Conservation (phyloP, 169 alveolate species). For the Neospora caninum region DNA sequence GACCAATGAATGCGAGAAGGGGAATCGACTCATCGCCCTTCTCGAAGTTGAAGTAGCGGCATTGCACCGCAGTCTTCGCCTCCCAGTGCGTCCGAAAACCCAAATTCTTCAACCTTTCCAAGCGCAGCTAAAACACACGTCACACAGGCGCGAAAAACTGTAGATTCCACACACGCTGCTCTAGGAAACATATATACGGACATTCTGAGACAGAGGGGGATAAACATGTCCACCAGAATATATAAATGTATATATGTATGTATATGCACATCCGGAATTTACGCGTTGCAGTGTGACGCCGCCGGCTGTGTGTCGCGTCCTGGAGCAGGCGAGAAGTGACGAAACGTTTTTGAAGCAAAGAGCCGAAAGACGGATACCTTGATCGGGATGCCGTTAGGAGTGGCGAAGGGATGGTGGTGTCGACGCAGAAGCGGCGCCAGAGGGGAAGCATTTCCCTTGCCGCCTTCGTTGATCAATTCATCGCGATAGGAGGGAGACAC, state of each 20-base stretch:
- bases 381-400: conserved; percentile 90
- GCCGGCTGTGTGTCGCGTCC: too few species aligned
- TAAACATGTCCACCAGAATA: too few species aligned
- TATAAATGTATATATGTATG: too few species aligned
- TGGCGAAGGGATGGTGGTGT: conserved; percentile 87
- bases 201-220: not conserved
- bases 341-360: too few species aligned
- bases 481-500: conserved; percentile 90
- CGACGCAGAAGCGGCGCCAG: conserved; percentile 78
- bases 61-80: conserved; percentile 84
- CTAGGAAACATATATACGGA: not conserved
- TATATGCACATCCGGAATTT: not conserved
- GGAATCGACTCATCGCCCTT: conserved; percentile 83
- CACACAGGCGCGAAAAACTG: not conserved
- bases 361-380: conserved; percentile 49
- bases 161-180: not conserved
- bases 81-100: conserved; percentile 82
- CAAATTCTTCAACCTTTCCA: conserved; percentile 70
- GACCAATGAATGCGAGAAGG: conserved; percentile 89
- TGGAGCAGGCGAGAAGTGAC: too few species aligned
- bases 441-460: conserved; percentile 76
- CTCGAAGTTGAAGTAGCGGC: conserved; percentile 82
- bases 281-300: too few species aligned
- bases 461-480: conserved; percentile 74
- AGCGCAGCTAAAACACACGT: conserved; percentile 69